These are phyloP conservation scores for Vicia sativa DNA, from an alignment of 306 rosid genomes.

Conservation along the genomic window DNA sequence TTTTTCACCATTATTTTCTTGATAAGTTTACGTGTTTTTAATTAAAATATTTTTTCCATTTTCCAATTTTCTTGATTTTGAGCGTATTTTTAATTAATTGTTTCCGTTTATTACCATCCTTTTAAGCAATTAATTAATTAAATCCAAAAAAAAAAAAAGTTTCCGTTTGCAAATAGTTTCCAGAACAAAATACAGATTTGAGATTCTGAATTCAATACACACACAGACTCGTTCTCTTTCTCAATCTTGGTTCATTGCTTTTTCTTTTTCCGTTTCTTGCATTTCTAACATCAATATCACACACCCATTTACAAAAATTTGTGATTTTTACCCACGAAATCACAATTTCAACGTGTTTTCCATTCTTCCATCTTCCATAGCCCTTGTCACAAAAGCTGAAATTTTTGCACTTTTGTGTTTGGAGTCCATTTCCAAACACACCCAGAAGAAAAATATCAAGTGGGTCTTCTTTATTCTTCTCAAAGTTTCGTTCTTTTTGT, in stretches of 20 bases:
- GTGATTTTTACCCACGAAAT: not conserved
- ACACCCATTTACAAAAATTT: not conserved
- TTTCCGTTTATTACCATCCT: not conserved
- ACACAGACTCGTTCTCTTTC: not conserved
- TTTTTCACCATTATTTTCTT: too few relatives aligned
- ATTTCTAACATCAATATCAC: not conserved
- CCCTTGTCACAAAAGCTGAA: slow-evolving; percentile 11
- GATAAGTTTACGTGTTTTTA: too few relatives aligned
- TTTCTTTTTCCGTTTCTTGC: not conserved
- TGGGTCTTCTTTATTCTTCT: slow-evolving; percentile 31
- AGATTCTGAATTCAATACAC: not conserved
- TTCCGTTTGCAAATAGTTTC: slow-evolving; percentile 1
- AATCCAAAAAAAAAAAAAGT: not conserved
- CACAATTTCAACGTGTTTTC: slow-evolving; percentile 24
- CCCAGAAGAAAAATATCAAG: slow-evolving; percentile 20
- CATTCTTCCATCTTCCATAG: slow-evolving; percentile 19
- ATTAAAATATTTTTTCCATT: too few relatives aligned
- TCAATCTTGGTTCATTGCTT: not conserved
- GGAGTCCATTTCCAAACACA: slow-evolving; percentile 4
- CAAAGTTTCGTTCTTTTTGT: slow-evolving; percentile 30
- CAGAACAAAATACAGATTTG: not conserved
- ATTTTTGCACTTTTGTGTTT: not conserved
- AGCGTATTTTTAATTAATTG: not conserved
- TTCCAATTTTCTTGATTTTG: too few relatives aligned
- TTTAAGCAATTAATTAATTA: not conserved